phyloP scores from a whole-genome alignment of 2,329 filamentous ascomycete species.

The Curvularia sp. region DNA sequence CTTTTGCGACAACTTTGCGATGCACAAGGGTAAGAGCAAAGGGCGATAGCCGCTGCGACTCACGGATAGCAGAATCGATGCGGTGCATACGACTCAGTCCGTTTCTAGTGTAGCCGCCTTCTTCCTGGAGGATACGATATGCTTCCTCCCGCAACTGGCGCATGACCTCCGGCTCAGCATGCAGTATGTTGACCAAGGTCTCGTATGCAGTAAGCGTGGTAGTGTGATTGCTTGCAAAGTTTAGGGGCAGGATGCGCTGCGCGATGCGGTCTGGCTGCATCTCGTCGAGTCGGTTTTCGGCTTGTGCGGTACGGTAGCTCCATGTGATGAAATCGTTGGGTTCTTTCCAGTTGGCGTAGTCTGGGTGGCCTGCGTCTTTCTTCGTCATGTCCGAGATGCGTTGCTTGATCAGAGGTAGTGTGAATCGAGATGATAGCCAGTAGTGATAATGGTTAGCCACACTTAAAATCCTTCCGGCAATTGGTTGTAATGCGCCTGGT shows the following conservation, averaged over 20 bases:
- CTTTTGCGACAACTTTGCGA: conserved; percentile 62
- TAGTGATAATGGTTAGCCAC: conserved; percentile 59
- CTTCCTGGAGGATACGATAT: conserved; percentile 40
- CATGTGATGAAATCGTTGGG: conserved; percentile 66
- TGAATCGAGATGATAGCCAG: conserved; percentile 52
- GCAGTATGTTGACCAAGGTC: conserved; percentile 37
- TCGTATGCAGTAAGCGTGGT: conserved; percentile 61
- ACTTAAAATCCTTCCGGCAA: conserved; percentile 57
- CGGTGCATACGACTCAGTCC: conserved; percentile 54
- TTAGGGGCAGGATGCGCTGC: conserved; percentile 61
- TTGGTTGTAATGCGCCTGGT: conserved; percentile 58
- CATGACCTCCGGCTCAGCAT: conserved; percentile 24
- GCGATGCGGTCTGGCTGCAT: conserved; percentile 59
- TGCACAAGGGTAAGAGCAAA: conserved; percentile 57
- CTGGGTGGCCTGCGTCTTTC: conserved; percentile 52
- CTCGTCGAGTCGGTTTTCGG: conserved; percentile 54
- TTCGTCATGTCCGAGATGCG: conserved; percentile 58
- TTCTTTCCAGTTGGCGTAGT: conserved; percentile 51
- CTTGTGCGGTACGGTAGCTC: conserved; percentile 60
- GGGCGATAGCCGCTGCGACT: conserved; percentile 60
- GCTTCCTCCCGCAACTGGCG: conserved; percentile 55
- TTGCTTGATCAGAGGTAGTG: conserved; percentile 59
- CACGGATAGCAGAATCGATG: conserved; percentile 61
- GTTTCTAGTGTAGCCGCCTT: conserved; percentile 57
- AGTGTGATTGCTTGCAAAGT: conserved; percentile 67